These are phyloP conservation scores for Nitzschia sp. DNA, from an alignment of 108 stramenopile genomes.

Conservation along the genomic window DNA sequence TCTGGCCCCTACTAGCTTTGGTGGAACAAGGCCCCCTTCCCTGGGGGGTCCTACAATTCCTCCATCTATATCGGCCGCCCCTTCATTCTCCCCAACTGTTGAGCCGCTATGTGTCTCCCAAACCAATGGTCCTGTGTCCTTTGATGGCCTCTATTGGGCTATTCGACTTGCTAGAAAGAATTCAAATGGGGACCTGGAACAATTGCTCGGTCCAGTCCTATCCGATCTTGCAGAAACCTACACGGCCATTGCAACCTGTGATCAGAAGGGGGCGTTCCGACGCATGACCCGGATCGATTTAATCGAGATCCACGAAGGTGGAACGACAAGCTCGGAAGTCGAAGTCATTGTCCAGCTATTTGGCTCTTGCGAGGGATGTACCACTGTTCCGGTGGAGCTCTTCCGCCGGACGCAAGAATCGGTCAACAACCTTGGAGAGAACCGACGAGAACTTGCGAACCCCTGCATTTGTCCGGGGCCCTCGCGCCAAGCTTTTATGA, in stretches of 20 bases:
- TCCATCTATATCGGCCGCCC: background rate
- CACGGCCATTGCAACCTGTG: background rate
- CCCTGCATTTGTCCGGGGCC: constrained; percentile 3
- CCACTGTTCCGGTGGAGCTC: background rate
- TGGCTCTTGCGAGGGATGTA: background rate
- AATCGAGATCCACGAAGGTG: background rate
- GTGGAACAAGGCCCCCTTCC: background rate
- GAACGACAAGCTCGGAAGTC: background rate
- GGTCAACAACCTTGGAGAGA: background rate
- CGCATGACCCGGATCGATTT: background rate
- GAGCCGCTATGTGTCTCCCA: background rate
- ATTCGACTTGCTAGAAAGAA: background rate
- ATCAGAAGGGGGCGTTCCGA: background rate
- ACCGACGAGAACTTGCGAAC: background rate
- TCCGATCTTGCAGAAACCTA: background rate
- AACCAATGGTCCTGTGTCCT: background rate
- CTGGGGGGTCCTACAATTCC: background rate
- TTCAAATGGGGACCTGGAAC: background rate
- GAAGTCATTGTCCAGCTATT: background rate
- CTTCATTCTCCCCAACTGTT: background rate
- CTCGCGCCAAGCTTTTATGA: background rate
- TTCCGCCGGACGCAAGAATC: background rate
- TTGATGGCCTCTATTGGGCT: background rate
- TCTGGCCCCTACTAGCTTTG: no score
- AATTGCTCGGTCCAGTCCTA: background rate